Evolutionary conservation across 2,329 filamentous ascomycete species (phyloP).

Genomic region (Ceratocystis variospora): DNA sequence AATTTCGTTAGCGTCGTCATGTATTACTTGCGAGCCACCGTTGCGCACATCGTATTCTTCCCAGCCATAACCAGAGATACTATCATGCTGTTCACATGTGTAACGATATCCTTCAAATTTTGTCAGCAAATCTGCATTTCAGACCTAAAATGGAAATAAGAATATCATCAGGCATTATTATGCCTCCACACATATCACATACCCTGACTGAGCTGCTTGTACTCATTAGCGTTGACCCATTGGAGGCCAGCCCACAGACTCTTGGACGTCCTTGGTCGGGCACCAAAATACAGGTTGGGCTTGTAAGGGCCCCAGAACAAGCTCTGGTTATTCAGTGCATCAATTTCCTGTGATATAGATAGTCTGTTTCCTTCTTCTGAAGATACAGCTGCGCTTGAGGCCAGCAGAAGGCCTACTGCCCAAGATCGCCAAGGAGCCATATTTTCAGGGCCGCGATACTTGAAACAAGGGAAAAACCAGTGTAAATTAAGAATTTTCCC

Average conservation of each 20-base stretch:
- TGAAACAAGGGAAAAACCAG: slow-evolving; percentile 20
- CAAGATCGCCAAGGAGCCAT: slow-evolving; percentile 21
- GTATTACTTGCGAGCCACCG: slow-evolving; percentile 79
- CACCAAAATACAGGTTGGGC: slow-evolving; percentile 86
- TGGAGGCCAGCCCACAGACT: slow-evolving; percentile 71
- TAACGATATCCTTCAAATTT: slow-evolving; percentile 41
- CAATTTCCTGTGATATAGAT: slow-evolving; percentile 14
- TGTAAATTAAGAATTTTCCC: not conserved
- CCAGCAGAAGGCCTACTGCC: slow-evolving; percentile 15
- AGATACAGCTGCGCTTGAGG: slow-evolving; percentile 9
- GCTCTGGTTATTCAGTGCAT: slow-evolving; percentile 54
- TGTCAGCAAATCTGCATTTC: not conserved
- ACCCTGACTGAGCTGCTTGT: slow-evolving; percentile 62
- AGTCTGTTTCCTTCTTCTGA: not conserved
- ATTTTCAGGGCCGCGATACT: slow-evolving; percentile 22
- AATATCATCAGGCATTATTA: not conserved
- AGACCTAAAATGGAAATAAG: not conserved
- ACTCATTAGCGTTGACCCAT: slow-evolving; percentile 79
- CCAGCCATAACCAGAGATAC: slow-evolving; percentile 94
- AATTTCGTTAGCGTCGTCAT: slow-evolving; percentile 74
- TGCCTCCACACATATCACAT: slow-evolving; percentile 73
- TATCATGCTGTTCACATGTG: slow-evolving; percentile 90
- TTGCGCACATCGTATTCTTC: slow-evolving; percentile 85
- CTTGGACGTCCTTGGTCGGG: slow-evolving; percentile 67
- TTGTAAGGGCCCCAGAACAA: slow-evolving; percentile 93